Conservation (phyloP, 1,284 basidiomycete species). For the Cutaneotrichosporon sp. region DNA sequence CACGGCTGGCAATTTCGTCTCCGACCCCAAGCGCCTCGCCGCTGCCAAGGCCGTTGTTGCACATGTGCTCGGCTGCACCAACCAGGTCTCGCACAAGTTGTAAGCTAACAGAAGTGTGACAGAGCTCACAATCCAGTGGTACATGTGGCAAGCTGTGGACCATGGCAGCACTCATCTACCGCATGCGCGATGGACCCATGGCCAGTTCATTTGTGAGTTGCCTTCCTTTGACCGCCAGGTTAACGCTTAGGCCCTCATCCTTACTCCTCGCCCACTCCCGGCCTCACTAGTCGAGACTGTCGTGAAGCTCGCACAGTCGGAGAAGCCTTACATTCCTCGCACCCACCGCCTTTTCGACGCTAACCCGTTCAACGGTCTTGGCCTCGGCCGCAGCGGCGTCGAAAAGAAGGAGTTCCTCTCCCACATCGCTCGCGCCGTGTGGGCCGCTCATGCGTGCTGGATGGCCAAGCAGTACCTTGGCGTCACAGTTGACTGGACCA, state of each 20-base stretch:
- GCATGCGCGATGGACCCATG: conserved; percentile 20
- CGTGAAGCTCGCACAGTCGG: conserved; percentile 9
- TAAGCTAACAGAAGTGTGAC: background rate
- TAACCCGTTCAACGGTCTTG: conserved; percentile 16
- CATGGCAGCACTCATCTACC: conserved; percentile 14
- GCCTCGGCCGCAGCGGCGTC: conserved; percentile 4
- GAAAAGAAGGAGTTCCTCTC: conserved; percentile 6
- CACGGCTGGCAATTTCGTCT: conserved; percentile 10
- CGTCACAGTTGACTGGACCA: conserved; percentile 9
- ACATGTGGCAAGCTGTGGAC: conserved; percentile 19
- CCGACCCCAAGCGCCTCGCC: conserved; percentile 3
- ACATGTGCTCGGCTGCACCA: conserved; percentile 10
- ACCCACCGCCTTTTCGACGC: conserved; percentile 13
- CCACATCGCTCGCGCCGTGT: conserved; percentile 10
- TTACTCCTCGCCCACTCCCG: conserved; percentile 14
- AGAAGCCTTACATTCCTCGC: conserved; percentile 11
- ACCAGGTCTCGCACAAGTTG: conserved; percentile 9
- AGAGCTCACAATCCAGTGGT: conserved; percentile 8
- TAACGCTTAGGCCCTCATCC: conserved; percentile 11
- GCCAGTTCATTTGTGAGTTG: conserved; percentile 12
- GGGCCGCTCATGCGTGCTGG: conserved; percentile 15
- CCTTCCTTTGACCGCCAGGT: too few relatives aligned
- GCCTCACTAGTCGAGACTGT: conserved; percentile 4
- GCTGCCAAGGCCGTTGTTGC: conserved; percentile 3
- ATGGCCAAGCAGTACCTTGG: conserved; percentile 8